A percentile compares a stretch with the other conserved stretches of the same genome.
phyloP scores from a whole-genome alignment of 345 rosid genomes.

The Trapa bicornis region DNA sequence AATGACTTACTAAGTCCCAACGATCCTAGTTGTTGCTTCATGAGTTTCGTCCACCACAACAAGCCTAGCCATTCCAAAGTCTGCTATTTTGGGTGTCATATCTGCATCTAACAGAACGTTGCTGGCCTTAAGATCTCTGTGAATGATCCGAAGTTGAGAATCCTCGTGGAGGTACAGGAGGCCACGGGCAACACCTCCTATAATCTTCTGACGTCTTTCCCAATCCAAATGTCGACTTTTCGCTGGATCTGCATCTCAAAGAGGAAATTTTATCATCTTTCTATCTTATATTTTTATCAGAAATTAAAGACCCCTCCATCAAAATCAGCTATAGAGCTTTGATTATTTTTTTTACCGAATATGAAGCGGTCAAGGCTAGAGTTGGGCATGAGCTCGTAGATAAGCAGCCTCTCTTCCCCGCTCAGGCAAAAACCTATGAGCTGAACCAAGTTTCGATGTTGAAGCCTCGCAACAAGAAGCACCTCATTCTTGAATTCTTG shows the following conservation, averaged over 20 bases:
- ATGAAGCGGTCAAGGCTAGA: constrained; percentile 48
- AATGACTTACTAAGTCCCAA: constrained; percentile 49
- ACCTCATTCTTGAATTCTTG: constrained; percentile 57
- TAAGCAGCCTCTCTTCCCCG: not conserved
- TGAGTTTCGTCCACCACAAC: constrained; percentile 36
- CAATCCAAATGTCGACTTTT: constrained; percentile 34
- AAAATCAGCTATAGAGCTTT: not conserved
- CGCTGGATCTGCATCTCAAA: constrained; percentile 21
- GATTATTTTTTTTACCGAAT: constrained; percentile 28
- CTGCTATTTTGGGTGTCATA: constrained; percentile 68
- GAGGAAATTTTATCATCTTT: not conserved
- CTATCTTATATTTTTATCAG: not conserved
- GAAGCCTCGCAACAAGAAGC: constrained; percentile 33
- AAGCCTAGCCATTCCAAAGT: constrained; percentile 59
- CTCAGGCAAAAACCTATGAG: not conserved
- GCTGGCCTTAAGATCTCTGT: constrained; percentile 53
- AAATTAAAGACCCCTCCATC: not conserved
- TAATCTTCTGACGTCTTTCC: constrained; percentile 37
- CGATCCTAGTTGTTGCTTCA: constrained; percentile 42
- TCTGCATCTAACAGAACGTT: constrained; percentile 59
- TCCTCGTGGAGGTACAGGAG: constrained; percentile 63
- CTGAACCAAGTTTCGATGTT: not conserved
- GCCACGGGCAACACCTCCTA: constrained; percentile 65
- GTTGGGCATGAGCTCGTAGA: constrained; percentile 57
- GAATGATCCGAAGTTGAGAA: constrained; percentile 56